phyloP scores from a whole-genome alignment of 202 grass and related monocot species.

The Thinopyrum obtusiflorum region DNA sequence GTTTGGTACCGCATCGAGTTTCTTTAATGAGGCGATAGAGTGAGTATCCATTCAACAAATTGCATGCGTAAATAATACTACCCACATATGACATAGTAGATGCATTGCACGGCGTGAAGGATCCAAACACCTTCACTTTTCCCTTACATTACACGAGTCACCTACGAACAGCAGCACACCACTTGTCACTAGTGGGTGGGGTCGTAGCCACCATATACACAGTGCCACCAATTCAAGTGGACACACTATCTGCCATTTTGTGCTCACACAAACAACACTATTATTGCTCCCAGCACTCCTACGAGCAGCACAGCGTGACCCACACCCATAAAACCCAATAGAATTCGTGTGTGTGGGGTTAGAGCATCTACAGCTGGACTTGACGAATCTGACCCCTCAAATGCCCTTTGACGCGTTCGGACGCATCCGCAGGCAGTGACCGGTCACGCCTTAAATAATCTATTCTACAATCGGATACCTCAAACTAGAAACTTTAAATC shows the following conservation, averaged over 20 bases:
- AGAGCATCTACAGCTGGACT: too few relatives aligned
- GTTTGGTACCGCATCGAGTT: too few relatives aligned
- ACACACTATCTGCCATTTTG: background rate
- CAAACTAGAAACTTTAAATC: too few relatives aligned
- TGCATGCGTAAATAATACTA: too few relatives aligned
- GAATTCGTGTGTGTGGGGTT: background rate
- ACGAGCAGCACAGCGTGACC: background rate
- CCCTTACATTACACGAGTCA: background rate
- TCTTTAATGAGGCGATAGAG: too few relatives aligned
- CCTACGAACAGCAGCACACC: background rate
- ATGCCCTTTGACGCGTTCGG: too few relatives aligned
- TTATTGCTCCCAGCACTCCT: background rate
- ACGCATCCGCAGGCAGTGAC: too few relatives aligned
- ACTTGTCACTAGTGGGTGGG: background rate
- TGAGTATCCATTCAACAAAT: too few relatives aligned
- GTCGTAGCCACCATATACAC: constrained; percentile 1
- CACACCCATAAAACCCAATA: background rate
- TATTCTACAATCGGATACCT: too few relatives aligned
- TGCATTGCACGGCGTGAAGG: background rate
- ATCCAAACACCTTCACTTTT: background rate
- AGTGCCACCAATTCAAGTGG: background rate
- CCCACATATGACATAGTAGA: background rate
- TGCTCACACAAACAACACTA: background rate
- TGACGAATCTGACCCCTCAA: too few relatives aligned
- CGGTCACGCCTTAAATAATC: too few relatives aligned